Base-by-base conservation (phyloP, 2,329 filamentous ascomycete genomes). In the Westerdykella aurantiaca region DNA sequence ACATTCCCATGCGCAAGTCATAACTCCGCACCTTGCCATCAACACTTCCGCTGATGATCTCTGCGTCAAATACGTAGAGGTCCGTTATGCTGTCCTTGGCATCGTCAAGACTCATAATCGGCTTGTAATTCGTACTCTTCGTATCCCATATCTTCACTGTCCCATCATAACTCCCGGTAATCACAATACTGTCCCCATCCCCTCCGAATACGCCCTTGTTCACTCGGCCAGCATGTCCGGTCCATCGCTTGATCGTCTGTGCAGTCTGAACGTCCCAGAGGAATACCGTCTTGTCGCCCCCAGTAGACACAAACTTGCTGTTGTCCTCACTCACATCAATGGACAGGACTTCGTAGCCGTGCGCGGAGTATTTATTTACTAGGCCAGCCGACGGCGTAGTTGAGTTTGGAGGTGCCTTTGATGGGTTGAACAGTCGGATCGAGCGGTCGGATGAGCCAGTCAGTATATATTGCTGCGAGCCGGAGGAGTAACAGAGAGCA, bases 251-350 rank as follows among this genome's bases (percentile, higher is more conserved):
- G 21, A 86, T 72, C 4, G 91, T 95, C 55, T 80, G 76, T 14
- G 86, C 88, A 2, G 83, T 85, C 38, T 84, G 76, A 0, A 97
- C 93, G 68, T 98, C 93, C 93, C 93, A 97, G 5, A 96, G 76
- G 63, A 96, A 96, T 0, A 95, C 88, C 48, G 80, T 77, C 56
- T 91, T 86, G 71, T 98, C 93, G 46, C 93, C 93, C 53, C 93
- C 93, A 1, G 81, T 80, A n/a, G 84, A 90, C 9, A 83, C 84
- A 66, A 98, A 96, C 35, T 81, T 81, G 52, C 88, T 79, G 68
- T 98, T 98, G 70, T 88, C 84, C 18, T 72, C 61, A 14, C 73
- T 66, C 39, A 96, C 85, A 41, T 79, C 75, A 33, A 98, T 76
- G 53, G 87, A 86, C 47, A 96, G 82, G 6, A 98, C 85, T 56